These are phyloP conservation scores for Colletotrichum sidae DNA, from an alignment of 2,329 filamentous ascomycete species.

Conservation along the genomic window DNA sequence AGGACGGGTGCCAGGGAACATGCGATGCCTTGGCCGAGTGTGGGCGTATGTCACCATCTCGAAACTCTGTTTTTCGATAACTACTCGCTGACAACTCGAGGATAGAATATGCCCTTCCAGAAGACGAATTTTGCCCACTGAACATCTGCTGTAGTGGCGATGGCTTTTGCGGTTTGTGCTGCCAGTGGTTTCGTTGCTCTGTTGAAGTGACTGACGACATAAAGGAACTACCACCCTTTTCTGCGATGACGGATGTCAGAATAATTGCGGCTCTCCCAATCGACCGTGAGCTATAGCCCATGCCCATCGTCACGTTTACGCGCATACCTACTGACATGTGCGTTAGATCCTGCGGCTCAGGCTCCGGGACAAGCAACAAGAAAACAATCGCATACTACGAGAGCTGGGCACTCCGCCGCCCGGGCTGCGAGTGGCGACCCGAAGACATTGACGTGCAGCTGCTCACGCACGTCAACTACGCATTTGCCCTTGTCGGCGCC, in stretches of 20 bases:
- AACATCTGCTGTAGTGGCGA: constrained; percentile 49
- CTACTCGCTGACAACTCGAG: background rate
- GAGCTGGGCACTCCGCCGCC: constrained; percentile 11
- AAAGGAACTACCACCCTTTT: constrained; percentile 55
- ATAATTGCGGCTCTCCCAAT: background rate
- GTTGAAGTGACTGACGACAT: background rate
- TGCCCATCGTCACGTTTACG: background rate
- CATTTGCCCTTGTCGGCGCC: constrained; percentile 42
- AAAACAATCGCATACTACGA: constrained; percentile 14
- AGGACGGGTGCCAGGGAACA: background rate
- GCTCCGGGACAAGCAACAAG: background rate
- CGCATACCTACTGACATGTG: background rate
- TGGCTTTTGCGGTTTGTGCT: constrained; percentile 51
- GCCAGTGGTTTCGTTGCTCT: background rate
- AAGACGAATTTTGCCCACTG: constrained; percentile 45
- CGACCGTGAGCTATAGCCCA: background rate
- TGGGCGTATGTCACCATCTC: background rate
- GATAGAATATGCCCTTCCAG: constrained; percentile 7
- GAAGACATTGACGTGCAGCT: constrained; percentile 1
- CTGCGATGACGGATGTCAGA: constrained; percentile 43
- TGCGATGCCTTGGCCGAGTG: background rate
- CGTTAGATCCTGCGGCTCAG: constrained; percentile 12
- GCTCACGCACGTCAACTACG: constrained; percentile 49
- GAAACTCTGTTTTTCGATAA: background rate
- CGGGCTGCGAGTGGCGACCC: background rate